These are phyloP conservation scores for Trifolium fragiferum DNA, from an alignment of 306 rosid species.

Conservation along the genomic window DNA sequence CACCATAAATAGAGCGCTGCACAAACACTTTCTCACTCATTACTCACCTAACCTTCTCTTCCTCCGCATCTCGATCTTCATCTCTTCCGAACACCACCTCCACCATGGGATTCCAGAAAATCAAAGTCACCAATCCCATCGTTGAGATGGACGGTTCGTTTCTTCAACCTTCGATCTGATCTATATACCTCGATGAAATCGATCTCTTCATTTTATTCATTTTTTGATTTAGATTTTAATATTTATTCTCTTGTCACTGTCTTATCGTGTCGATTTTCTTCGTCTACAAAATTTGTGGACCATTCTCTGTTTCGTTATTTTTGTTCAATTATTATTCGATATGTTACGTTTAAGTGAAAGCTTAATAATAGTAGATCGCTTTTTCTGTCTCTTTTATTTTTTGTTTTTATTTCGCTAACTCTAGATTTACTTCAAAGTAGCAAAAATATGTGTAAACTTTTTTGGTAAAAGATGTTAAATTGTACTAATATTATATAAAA, in stretches of 20 bases:
- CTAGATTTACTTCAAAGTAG: background rate
- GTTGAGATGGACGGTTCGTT: constrained; percentile 97
- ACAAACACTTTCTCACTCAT: background rate
- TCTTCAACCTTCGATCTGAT: constrained; percentile 26
- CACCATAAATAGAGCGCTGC: constrained; percentile 6
- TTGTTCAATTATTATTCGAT: constrained; percentile 5
- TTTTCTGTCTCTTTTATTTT: background rate
- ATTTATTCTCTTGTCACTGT: background rate
- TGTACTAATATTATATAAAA: background rate
- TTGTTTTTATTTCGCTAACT: background rate
- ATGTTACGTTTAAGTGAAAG: background rate
- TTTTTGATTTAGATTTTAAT: background rate
- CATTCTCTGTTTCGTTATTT: constrained; percentile 14
- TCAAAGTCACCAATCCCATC: constrained; percentile 93
- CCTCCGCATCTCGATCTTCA: background rate
- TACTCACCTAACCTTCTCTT: constrained; percentile 42
- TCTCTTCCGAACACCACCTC: constrained; percentile 12
- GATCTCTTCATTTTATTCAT: background rate
- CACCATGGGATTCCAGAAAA: constrained; percentile 82
- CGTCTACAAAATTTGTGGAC: constrained; percentile 38
- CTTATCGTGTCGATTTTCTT: constrained; percentile 28
- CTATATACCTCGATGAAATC: background rate
- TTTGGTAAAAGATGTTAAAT: background rate
- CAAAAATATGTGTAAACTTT: background rate
- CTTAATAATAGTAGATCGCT: background rate